These are phyloP conservation scores for Phellinidium pouzarii DNA, from an alignment of 1,284 basidiomycete species.

Conservation along the genomic window DNA sequence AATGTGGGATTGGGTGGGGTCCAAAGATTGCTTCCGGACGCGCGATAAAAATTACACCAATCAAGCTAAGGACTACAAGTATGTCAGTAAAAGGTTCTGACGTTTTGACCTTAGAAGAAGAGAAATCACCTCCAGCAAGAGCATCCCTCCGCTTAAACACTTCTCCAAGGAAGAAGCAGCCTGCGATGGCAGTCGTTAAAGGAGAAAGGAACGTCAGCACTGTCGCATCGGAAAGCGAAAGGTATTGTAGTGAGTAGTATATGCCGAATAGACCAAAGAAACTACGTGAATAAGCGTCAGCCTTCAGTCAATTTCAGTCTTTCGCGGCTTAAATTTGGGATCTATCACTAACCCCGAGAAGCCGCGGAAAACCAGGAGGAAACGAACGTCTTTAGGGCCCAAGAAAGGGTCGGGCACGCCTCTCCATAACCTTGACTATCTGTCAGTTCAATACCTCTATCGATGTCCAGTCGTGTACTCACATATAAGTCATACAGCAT, in stretches of 20 bases:
- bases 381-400: slow-evolving; percentile 15
- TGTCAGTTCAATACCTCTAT: slow-evolving; percentile 5
- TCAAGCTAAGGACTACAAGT: slow-evolving; percentile 49
- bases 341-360: slow-evolving; percentile 12
- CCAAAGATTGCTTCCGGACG: slow-evolving; percentile 45
- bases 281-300: slow-evolving; percentile 29
- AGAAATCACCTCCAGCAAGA: slow-evolving; percentile 50
- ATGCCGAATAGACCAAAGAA: slow-evolving; percentile 59
- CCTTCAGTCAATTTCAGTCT: background rate
- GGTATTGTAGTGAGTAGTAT: slow-evolving; percentile 63
- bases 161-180: slow-evolving; percentile 63
- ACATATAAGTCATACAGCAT: slow-evolving; percentile 36
- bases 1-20: slow-evolving; percentile 18
- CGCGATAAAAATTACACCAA: slow-evolving; percentile 60
- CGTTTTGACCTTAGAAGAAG: background rate
- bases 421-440: slow-evolving; percentile 5
- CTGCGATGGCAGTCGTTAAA: slow-evolving; percentile 57
- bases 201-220: slow-evolving; percentile 74
- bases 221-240: slow-evolving; percentile 68
- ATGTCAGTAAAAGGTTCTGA: slow-evolving; percentile 28
- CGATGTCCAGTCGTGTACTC: slow-evolving; percentile 11
- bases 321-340: background rate
- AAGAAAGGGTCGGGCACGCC: slow-evolving; percentile 15
- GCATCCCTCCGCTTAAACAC: slow-evolving; percentile 50
- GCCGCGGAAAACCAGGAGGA: slow-evolving; percentile 14